A percentile compares a stretch with the other conserved stretches of the same genome.
Evolutionary conservation across 2,329 filamentous ascomycete genomes (phyloP).

Genomic region (Colletotrichum eremochloae): DNA sequence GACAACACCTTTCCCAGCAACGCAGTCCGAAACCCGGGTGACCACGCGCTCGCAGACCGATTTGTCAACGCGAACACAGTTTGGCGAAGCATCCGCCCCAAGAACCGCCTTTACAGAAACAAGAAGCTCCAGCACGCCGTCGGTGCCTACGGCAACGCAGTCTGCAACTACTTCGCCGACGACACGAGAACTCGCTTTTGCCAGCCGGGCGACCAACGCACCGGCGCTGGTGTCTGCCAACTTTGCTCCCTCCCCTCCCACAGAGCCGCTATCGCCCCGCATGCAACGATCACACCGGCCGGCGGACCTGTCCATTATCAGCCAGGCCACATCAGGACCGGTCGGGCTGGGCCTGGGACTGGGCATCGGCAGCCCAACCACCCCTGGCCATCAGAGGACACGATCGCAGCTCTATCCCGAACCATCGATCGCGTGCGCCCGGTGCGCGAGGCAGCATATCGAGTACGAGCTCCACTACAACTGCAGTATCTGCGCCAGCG

Average conservation of each 20-base stretch:
- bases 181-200: conserved; percentile 53
- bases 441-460: conserved; percentile 79
- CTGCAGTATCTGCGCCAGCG: conserved; percentile 77
- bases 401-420: conserved; percentile 72
- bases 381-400: conserved; percentile 55
- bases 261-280: conserved; percentile 33
- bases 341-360: conserved; percentile 47
- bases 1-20: conserved; percentile 61
- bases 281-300: conserved; percentile 52
- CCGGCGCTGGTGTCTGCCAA: conserved; percentile 34
- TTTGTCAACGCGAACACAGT: conserved; percentile 61
- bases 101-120: conserved; percentile 58
- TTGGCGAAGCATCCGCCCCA: conserved; percentile 52
- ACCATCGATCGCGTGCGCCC: conserved; percentile 79
- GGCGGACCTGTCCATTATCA: conserved; percentile 55
- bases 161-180: conserved; percentile 43
- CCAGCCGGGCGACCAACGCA: conserved; percentile 49
- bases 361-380: conserved; percentile 50
- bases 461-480: conserved; percentile 91
- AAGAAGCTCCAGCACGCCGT: conserved; percentile 57
- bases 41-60: conserved; percentile 76
- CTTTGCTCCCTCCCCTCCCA: conserved; percentile 42
- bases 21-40: conserved; percentile 60
- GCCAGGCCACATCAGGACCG: conserved; percentile 49
- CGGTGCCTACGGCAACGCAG: conserved; percentile 47